These are phyloP conservation scores for Saccharomyces pastorianus DNA, from an alignment of 1,139 yeast genomes.

Conservation along the genomic window DNA sequence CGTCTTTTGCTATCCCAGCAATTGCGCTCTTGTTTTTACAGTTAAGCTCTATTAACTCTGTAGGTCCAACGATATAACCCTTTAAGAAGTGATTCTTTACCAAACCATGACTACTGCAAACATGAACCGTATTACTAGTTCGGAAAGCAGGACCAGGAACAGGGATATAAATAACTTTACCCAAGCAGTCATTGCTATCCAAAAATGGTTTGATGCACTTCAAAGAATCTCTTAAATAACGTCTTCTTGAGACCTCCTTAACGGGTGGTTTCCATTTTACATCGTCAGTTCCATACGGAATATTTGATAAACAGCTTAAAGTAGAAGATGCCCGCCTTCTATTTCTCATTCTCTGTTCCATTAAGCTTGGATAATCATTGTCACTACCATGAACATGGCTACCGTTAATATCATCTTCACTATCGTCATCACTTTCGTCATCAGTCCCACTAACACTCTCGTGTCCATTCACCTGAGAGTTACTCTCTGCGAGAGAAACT, in stretches of 20 bases:
- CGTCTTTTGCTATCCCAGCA: neutral
- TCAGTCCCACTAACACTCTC: conserved; percentile 1
- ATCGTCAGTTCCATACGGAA: conserved; percentile 26
- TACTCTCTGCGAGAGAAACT: neutral
- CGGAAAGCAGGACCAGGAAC: conserved; percentile 27
- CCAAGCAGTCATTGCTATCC: conserved; percentile 48
- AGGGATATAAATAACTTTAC: conserved; percentile 42
- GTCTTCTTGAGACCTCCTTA: conserved; percentile 38
- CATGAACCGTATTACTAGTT: conserved; percentile 15
- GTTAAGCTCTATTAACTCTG: conserved; percentile 14
- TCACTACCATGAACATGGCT: conserved; percentile 20
- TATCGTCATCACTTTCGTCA: conserved; percentile 8
- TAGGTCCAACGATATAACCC: conserved; percentile 26
- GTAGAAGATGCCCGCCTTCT: conserved; percentile 20
- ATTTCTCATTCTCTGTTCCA: conserved; percentile 11
- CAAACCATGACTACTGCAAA: neutral
- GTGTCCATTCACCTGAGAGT: neutral
- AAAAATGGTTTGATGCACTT: conserved; percentile 51
- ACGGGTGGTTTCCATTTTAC: conserved; percentile 45
- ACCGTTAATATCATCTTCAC: conserved; percentile 5
- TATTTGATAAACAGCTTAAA: conserved; percentile 17
- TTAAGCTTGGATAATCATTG: conserved; percentile 34
- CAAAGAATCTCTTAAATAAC: conserved; percentile 45
- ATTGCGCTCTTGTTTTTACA: neutral
- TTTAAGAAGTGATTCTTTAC: conserved; percentile 21